phyloP scores from a whole-genome alignment of 371 early-diverging fungal genomes.

The Mortierella sp. region DNA sequence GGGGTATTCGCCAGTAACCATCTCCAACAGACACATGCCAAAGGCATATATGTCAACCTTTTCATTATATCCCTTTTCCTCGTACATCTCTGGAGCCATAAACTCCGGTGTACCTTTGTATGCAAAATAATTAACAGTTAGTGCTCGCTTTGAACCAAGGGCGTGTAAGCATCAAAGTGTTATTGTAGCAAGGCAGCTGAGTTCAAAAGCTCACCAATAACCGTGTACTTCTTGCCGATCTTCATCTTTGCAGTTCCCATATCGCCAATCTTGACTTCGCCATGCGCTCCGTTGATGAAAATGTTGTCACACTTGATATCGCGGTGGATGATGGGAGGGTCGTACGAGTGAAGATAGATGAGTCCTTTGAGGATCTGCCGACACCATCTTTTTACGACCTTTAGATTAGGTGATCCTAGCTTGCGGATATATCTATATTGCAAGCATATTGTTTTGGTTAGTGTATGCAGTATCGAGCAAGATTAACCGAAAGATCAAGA shows the following conservation, averaged over 20 bases:
- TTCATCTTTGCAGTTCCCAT: constrained; percentile 92
- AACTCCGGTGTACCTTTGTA: constrained; percentile 87
- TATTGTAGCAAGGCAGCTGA: background rate
- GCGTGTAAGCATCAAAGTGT: too few species aligned
- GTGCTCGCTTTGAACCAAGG: too few species aligned
- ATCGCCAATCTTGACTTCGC: constrained; percentile 95
- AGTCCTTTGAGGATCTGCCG: constrained; percentile 88
- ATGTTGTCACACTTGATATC: constrained; percentile 92
- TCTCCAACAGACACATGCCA: constrained; percentile 93
- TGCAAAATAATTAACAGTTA: too few species aligned
- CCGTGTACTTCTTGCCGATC: constrained; percentile 82
- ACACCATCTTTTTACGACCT: constrained; percentile 85
- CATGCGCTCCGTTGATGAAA: constrained; percentile 93
- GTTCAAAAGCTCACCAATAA: constrained; percentile 73
- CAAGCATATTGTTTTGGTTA: too few species aligned
- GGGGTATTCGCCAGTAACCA: constrained; percentile 91
- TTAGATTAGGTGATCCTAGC: constrained; percentile 73
- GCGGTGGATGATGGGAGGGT: constrained; percentile 92
- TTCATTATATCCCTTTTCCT: constrained; percentile 89
- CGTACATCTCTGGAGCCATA: constrained; percentile 97
- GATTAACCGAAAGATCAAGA: too few species aligned
- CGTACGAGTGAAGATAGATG: constrained; percentile 83
- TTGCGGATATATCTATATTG: constrained; percentile 69
- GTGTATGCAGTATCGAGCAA: too few species aligned
- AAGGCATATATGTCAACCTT: constrained; percentile 95